Evolutionary conservation across 257 asterid species (phyloP), one percentile per base, ranked within the genome.

Genomic region (Cruciata laevipes): DNA sequence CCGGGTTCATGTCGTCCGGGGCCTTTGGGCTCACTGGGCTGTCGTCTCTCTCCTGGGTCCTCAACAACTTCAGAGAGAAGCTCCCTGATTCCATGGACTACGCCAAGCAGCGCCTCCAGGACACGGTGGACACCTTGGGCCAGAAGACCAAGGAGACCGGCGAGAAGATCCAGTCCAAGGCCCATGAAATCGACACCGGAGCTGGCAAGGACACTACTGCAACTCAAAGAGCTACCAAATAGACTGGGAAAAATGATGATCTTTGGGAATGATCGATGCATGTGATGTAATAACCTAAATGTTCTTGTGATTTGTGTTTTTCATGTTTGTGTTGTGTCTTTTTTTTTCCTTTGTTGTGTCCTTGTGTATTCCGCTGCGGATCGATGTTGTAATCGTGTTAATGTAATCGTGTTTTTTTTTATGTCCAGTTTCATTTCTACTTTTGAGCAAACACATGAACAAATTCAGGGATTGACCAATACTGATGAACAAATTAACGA

Each of bases 11-110:
- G 12, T 76, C 96, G 1, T 91, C 96, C 0, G 95, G 98, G 0
- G 96, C 95, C 1, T 85, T 91, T 40, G 96, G 96, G 17, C 72
- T 89, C 5, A 85, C 95, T 6, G 96, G 96, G 0, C 83, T 91
- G 5, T 83, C 95, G n/a, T 85, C 98, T 10, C 77, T 91, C 0
- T 85, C 95, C 23, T 88, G 91, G 91, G 89, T 87, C 3, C 40
- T 86, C 69, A 91, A 80, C 52, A 73, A 73, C 69, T 83, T 89
- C 77, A 67, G 87, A 52, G 84, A 73, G 72, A 66, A 73, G 38
- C 62, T 69, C 0, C 82, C 80, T 6, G 95, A 82, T 37, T 87
- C 84, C 61, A 1, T 87, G 72, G 93, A 84, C 12, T 71, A 67
- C 13, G 93, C 93, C 4, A 87, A 77, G 83, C 35, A 78, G 63